Percentiles rank a stretch among this genome's conserved stretches.
These are phyloP conservation scores for Sphagnum tenellum DNA, from an alignment of 225 moss, liverwort and hornwort genomes.

Conservation along the genomic window DNA sequence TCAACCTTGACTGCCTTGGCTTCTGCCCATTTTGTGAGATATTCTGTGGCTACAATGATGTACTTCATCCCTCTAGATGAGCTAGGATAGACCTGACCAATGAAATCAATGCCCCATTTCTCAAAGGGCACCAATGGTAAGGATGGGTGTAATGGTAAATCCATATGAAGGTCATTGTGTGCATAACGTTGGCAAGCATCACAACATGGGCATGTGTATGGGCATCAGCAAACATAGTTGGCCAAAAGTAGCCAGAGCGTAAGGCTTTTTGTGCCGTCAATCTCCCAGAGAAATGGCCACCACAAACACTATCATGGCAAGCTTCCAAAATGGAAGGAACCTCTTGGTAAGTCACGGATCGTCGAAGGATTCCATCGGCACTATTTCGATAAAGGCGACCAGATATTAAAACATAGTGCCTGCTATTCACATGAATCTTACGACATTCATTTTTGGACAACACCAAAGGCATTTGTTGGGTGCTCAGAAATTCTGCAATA, in stretches of 20 bases:
- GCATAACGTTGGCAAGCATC: background rate
- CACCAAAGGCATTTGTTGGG: background rate
- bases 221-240: background rate
- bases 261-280: background rate
- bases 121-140: background rate
- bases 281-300: background rate
- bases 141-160: background rate
- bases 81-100: too few relatives aligned
- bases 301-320: background rate
- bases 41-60: too few relatives aligned
- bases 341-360: background rate
- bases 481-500: slow-evolving; percentile 1
- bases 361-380: too few relatives aligned
- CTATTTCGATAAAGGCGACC: background rate
- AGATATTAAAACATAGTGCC: background rate
- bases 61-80: too few relatives aligned
- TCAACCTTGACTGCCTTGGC: too few relatives aligned
- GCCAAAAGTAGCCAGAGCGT: background rate
- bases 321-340: background rate
- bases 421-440: background rate
- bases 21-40: too few relatives aligned
- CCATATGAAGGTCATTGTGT: background rate
- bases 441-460: background rate
- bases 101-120: slow-evolving; percentile 1
- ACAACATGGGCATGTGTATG: background rate